Percentiles rank a stretch among this genome's conserved stretches.
Conservation (phyloP, 345 rosid species). For the Lepidium didymum region DNA sequence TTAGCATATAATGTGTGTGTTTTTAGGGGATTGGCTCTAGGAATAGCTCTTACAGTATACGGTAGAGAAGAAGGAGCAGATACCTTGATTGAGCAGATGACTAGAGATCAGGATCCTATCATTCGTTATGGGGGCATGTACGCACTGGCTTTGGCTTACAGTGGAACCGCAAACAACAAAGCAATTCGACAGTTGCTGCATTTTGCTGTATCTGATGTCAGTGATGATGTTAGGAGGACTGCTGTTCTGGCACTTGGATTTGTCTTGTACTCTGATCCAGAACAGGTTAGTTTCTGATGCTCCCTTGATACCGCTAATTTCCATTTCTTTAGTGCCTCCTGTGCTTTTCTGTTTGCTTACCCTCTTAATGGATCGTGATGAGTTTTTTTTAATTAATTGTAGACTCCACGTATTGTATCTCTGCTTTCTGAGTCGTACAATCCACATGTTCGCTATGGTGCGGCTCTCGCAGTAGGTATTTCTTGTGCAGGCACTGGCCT, state of each 20-base stretch:
- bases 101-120: constrained; percentile 95
- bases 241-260: constrained; percentile 99
- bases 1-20: neutral
- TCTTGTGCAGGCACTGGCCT: constrained; percentile 99
- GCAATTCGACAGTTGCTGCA: constrained; percentile 98
- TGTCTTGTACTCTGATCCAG: constrained; percentile 95
- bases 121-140: constrained; percentile 99
- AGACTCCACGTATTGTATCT: constrained; percentile 98
- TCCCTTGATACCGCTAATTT: constrained; percentile 1
- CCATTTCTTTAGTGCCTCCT: neutral
- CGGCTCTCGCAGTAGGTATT: constrained; percentile 98
- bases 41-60: constrained; percentile 94
- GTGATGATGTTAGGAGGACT: constrained; percentile 97
- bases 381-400: constrained; percentile 17
- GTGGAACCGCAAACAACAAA: constrained; percentile 98
- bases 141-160: constrained; percentile 91
- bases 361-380: constrained; percentile 11
- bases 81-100: constrained; percentile 97
- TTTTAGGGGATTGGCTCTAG: constrained; percentile 85
- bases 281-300: constrained; percentile 52
- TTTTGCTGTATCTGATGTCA: constrained; percentile 99
- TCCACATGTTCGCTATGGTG: constrained; percentile 99
- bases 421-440: constrained; percentile 94
- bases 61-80: constrained; percentile 99
- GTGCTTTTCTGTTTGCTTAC: neutral